Evolutionary conservation across 1,284 basidiomycete species (phyloP).

Genomic region (Rhodotorula sp.): DNA sequence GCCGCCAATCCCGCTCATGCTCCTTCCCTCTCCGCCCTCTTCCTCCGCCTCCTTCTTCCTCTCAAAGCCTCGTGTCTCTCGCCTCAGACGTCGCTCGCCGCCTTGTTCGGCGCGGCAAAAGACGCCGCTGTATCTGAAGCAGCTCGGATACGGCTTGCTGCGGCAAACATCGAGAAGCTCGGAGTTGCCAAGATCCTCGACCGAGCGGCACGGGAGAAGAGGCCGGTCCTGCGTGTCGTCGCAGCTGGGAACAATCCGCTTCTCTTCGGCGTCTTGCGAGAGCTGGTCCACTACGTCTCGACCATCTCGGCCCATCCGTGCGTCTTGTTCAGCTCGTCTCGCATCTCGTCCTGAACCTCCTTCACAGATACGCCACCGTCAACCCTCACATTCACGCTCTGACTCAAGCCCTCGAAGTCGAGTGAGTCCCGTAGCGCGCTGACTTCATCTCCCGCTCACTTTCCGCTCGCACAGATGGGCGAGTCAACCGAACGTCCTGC

Average conservation of each 20-base stretch:
- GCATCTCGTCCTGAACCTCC: background rate
- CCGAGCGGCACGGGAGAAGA: conserved; percentile 1
- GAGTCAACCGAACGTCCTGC: background rate
- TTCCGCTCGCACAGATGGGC: background rate
- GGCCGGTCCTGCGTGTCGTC: background rate
- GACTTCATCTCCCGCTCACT: background rate
- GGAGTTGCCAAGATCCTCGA: conserved; percentile 8
- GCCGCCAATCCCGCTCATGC: no score
- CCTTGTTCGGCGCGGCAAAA: background rate
- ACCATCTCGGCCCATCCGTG: conserved; percentile 9
- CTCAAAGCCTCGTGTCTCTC: background rate
- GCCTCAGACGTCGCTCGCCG: background rate
- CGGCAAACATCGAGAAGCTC: conserved; percentile 2
- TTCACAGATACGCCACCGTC: background rate
- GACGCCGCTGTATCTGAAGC: background rate
- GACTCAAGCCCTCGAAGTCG: background rate
- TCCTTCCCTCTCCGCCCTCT: background rate
- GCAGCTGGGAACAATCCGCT: background rate
- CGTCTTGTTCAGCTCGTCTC: background rate
- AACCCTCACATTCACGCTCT: conserved; percentile 6
- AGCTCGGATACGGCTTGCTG: background rate
- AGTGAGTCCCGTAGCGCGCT: background rate
- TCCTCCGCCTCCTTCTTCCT: conserved; percentile 4
- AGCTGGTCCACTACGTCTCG: conserved; percentile 9
- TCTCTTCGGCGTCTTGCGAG: conserved; percentile 5